phyloP scores from a whole-genome alignment of 164 flowering plant species.

The Vitis vinifera region DNA sequence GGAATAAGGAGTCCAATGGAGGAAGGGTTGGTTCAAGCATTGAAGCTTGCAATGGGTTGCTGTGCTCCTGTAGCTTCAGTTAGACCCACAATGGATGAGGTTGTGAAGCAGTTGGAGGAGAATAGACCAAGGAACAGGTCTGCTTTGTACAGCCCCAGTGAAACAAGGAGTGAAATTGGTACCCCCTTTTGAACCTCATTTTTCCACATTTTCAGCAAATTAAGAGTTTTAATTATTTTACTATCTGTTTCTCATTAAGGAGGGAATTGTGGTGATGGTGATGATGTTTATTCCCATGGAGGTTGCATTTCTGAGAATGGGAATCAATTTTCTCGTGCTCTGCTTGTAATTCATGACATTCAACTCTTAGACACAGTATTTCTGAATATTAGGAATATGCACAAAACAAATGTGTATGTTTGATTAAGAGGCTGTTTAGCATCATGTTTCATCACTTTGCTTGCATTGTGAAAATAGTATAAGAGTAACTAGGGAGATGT shows the following conservation, averaged over 20 bases:
- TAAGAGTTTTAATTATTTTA: neutral
- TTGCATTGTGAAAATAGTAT: neutral
- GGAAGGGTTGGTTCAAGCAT: conserved; percentile 91
- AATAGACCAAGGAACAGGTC: conserved; percentile 94
- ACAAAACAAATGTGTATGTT: conserved; percentile 4
- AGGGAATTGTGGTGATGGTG: neutral
- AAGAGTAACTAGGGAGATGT: neutral
- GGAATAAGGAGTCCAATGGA: conserved; percentile 96
- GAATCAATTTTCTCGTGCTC: conserved; percentile 1
- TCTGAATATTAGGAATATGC: neutral
- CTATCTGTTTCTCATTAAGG: conserved; percentile 1
- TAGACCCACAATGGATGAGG: conserved; percentile 90
- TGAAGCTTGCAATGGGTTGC: conserved; percentile 99
- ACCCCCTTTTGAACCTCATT: conserved; percentile 64
- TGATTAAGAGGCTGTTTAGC: neutral
- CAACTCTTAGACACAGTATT: neutral
- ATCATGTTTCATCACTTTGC: neutral
- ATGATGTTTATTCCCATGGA: neutral
- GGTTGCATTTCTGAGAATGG: conserved; percentile 3
- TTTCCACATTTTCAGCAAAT: conserved; percentile 1
- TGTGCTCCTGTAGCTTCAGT: conserved; percentile 94
- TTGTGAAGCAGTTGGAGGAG: conserved; percentile 95
- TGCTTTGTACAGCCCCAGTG: conserved; percentile 94
- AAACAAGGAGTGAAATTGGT: conserved; percentile 83
- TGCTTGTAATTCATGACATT: conserved; percentile 3